phyloP scores from a whole-genome alignment of 2,329 filamentous ascomycete species.

The Tolypocladium endophyticum region DNA sequence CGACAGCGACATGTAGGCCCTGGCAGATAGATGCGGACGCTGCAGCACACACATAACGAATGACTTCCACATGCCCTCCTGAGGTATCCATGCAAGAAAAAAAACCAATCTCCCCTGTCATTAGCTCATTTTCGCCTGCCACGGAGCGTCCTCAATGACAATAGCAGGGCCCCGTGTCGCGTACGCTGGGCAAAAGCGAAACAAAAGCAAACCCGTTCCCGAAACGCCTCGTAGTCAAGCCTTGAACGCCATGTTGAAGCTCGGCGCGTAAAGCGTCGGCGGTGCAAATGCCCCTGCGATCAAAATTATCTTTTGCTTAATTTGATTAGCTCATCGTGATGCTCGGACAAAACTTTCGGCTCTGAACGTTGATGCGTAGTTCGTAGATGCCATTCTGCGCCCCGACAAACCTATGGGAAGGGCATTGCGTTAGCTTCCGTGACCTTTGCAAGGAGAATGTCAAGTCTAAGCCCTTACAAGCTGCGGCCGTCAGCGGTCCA shows the following conservation, averaged over 20 bases:
- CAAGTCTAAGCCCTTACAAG: constrained; percentile 35
- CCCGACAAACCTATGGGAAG: constrained; percentile 41
- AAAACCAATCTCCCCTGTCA: background rate
- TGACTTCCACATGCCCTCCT: background rate
- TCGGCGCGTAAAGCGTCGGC: background rate
- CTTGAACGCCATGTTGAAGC: background rate
- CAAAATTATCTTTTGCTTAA: background rate
- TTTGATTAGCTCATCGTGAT: constrained; percentile 37
- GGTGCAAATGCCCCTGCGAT: background rate
- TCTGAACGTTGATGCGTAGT: constrained; percentile 53
- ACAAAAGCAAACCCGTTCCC: background rate
- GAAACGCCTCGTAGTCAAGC: background rate
- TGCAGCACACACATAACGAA: background rate
- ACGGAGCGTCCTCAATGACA: background rate
- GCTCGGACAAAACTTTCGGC: constrained; percentile 48
- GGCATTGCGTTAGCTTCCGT: background rate
- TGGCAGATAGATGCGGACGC: background rate
- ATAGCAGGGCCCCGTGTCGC: background rate
- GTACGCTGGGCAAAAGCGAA: background rate
- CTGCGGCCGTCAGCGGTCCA: constrained; percentile 52
- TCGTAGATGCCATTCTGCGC: constrained; percentile 69
- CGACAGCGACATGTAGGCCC: background rate
- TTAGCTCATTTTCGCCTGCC: background rate
- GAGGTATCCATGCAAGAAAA: constrained; percentile 3
- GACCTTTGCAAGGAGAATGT: background rate